phyloP scores from a whole-genome alignment of 768 basidiomycete genomes.

The Leucogyrophana mollusca region DNA sequence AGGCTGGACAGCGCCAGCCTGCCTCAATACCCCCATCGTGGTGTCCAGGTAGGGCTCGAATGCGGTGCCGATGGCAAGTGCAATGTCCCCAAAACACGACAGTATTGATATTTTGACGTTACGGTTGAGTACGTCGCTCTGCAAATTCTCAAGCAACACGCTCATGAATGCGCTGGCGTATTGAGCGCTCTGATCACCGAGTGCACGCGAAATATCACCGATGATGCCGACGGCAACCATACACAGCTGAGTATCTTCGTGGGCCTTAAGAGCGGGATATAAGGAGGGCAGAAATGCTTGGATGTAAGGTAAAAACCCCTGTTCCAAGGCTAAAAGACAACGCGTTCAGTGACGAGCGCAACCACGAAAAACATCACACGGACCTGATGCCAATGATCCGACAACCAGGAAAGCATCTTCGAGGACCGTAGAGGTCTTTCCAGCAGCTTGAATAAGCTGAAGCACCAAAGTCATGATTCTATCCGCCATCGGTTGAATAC shows the following conservation, averaged over 20 bases:
- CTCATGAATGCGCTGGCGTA: conserved; percentile 91
- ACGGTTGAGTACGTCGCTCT: conserved; percentile 85
- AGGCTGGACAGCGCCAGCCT: conserved; percentile 86
- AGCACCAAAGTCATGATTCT: conserved; percentile 93
- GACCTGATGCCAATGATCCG: conserved; percentile 80
- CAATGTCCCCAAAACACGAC: conserved; percentile 95
- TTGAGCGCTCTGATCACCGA: conserved; percentile 79
- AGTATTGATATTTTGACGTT: conserved; percentile 97
- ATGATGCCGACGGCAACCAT: conserved; percentile 95
- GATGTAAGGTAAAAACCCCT: conserved; percentile 80
- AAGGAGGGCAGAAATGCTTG: conserved; percentile 83
- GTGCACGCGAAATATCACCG: conserved; percentile 93
- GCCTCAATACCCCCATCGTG: conserved; percentile 86
- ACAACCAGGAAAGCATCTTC: conserved; percentile 97
- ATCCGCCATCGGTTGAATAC: conserved; percentile 87
- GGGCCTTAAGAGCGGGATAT: conserved; percentile 83
- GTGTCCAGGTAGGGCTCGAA: conserved; percentile 91
- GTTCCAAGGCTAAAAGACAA: conserved; percentile 60
- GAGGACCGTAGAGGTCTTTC: conserved; percentile 91
- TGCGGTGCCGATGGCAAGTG: conserved; percentile 79
- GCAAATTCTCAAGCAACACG: conserved; percentile 86
- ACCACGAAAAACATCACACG: conserved; percentile 11
- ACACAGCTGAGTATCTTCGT: conserved; percentile 95
- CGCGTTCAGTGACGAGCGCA: background rate
- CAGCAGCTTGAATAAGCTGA: conserved; percentile 79